Conservation (phyloP, 1,139 yeast genomes). For the Scheffersomyces cryptocercus region DNA sequence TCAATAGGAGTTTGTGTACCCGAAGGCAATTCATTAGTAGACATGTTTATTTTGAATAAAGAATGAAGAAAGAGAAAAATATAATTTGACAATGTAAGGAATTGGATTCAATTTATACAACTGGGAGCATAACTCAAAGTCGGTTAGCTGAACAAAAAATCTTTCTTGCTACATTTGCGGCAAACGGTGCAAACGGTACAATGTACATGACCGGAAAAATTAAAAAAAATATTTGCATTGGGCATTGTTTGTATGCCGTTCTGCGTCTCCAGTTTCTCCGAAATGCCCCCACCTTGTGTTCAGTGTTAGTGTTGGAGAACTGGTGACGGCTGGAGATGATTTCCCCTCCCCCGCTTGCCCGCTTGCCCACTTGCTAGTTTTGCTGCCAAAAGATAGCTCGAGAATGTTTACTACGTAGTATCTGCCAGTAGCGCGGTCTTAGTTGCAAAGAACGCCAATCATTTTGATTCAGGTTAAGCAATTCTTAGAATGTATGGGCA, state of each 20-base stretch:
- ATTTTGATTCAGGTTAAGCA: no score
- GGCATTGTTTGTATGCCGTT: conserved; percentile 3
- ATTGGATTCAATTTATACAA: no score
- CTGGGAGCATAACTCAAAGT: no score
- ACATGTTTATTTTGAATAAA: conserved; percentile 14
- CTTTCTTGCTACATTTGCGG: not conserved
- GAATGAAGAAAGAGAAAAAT: conserved; percentile 5
- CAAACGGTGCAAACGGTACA: no score
- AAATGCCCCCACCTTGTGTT: conserved; percentile 2
- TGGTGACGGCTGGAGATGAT: not conserved
- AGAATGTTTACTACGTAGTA: no score
- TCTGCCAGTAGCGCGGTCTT: no score
- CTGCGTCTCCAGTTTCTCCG: conserved; percentile 14
- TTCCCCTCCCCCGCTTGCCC: no score
- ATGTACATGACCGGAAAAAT: conserved; percentile 1
- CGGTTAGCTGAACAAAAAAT: not conserved
- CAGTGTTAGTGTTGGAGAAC: not conserved
- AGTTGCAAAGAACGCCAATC: no score
- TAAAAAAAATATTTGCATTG: not conserved
- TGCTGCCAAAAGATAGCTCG: no score
- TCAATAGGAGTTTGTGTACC: conserved; percentile 38
- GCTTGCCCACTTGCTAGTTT: no score
- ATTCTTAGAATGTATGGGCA: no score
- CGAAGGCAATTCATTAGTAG: conserved; percentile 23
- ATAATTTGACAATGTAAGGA: not conserved